Conservation (phyloP, 495 filamentous ascomycete genomes). For the Coniosporium apollinis region DNA sequence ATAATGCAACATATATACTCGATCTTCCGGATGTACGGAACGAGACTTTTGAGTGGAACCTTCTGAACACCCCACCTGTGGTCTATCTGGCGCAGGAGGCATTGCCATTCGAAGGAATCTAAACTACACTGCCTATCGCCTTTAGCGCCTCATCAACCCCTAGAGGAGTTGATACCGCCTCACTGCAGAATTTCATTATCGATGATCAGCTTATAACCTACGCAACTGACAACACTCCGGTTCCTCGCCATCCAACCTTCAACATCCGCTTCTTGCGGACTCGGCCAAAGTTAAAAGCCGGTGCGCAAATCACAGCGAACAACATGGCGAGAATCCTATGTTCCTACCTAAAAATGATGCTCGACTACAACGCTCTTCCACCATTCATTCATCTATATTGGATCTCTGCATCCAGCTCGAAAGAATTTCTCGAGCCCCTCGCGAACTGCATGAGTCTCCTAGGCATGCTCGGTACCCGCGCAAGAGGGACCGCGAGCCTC, state of each 20-base stretch:
- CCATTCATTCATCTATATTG: constrained; percentile 18
- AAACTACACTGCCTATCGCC: too few relatives aligned
- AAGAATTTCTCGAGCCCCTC: constrained; percentile 24
- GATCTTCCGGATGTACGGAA: too few relatives aligned
- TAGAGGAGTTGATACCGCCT: too few relatives aligned
- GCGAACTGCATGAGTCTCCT: constrained; percentile 30
- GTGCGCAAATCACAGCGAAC: constrained; percentile 20
- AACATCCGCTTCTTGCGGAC: constrained; percentile 19
- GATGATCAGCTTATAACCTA: too few relatives aligned
- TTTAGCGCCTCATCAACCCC: too few relatives aligned
- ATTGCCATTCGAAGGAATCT: too few relatives aligned
- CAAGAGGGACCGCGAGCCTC: constrained; percentile 25
- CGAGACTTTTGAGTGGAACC: too few relatives aligned
- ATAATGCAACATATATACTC: too few relatives aligned
- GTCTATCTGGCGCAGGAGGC: too few relatives aligned
- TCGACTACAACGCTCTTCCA: constrained; percentile 23
- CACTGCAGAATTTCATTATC: too few relatives aligned
- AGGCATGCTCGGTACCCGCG: constrained; percentile 22
- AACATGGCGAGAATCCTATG: constrained; percentile 28
- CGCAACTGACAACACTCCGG: too few relatives aligned
- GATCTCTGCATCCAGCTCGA: constrained; percentile 12
- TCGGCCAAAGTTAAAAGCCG: constrained; percentile 17
- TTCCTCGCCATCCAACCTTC: constrained; percentile 15
- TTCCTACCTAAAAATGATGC: constrained; percentile 28
- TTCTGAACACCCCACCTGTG: too few relatives aligned